Evolutionary conservation across 148 eudicot genomes (phyloP).

Genomic region (Rhododendron ferrugineum): DNA sequence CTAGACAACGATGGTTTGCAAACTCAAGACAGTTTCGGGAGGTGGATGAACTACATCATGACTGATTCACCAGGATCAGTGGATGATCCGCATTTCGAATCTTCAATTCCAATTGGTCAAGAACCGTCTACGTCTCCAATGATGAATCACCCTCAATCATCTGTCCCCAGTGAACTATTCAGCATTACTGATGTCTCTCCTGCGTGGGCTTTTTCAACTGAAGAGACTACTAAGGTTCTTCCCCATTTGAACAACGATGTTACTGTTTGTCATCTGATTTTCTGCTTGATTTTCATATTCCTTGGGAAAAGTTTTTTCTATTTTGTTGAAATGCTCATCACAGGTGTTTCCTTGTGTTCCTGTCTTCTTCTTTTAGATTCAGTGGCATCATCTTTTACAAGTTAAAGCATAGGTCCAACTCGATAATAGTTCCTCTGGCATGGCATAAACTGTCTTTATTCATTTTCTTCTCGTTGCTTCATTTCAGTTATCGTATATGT

Average conservation of each 20-base stretch:
- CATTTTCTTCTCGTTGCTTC: not conserved
- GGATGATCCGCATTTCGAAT: slow-evolving; percentile 32
- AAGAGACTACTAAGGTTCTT: slow-evolving; percentile 84
- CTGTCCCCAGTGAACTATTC: slow-evolving; percentile 49
- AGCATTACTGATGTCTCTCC: slow-evolving; percentile 75
- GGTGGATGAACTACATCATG: slow-evolving; percentile 55
- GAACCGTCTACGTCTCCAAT: slow-evolving; percentile 31
- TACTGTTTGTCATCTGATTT: slow-evolving; percentile 3
- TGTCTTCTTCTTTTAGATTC: not conserved
- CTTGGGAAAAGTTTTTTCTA: not conserved
- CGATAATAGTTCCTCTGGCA: slow-evolving; percentile 12
- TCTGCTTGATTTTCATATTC: not conserved
- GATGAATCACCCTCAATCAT: slow-evolving; percentile 21
- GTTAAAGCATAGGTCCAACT: slow-evolving; percentile 35
- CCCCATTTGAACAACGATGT: not conserved
- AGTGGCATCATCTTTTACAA: not conserved
- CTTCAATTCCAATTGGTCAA: slow-evolving; percentile 34
- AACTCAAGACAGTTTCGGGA: slow-evolving; percentile 69
- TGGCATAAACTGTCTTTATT: not conserved
- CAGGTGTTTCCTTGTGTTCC: not conserved
- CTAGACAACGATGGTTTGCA: slow-evolving; percentile 24
- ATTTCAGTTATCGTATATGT: not conserved
- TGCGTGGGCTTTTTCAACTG: slow-evolving; percentile 60
- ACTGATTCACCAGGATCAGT: slow-evolving; percentile 56
- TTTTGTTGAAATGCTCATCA: not conserved